phyloP scores from a whole-genome alignment of 176 grass and related monocot genomes.

The Tuctoria greenei region DNA sequence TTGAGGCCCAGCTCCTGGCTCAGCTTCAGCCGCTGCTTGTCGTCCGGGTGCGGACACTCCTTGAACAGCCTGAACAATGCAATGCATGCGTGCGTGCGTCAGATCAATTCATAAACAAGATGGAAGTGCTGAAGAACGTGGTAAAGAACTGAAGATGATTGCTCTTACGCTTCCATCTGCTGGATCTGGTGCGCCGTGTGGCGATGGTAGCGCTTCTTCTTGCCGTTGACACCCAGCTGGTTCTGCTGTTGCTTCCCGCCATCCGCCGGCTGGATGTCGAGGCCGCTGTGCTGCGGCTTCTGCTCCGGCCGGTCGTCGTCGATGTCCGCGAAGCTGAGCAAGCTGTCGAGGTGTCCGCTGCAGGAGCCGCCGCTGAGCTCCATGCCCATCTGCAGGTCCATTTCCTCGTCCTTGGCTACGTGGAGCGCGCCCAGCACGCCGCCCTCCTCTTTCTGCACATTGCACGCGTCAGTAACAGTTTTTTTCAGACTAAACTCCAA shows the following conservation, averaged over 20 bases:
- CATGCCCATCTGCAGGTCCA: slow-evolving; percentile 57
- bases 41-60: slow-evolving; percentile 96
- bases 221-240: slow-evolving; percentile 32
- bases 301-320: slow-evolving; percentile 64
- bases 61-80: slow-evolving; percentile 73
- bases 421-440: slow-evolving; percentile 41
- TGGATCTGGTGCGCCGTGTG: slow-evolving; percentile 99
- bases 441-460: slow-evolving; percentile 68
- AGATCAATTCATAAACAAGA: neutral
- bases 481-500: neutral
- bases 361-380: slow-evolving; percentile 78
- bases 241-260: neutral
- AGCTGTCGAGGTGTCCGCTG: slow-evolving; percentile 73
- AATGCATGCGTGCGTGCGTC: neutral
- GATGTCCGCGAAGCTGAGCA: slow-evolving; percentile 68
- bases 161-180: slow-evolving; percentile 92
- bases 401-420: slow-evolving; percentile 74
- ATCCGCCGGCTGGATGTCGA: slow-evolving; percentile 5
- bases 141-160: too few species aligned
- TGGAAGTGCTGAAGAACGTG: neutral
- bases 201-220: slow-evolving; percentile 98
- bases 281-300: slow-evolving; percentile 39
- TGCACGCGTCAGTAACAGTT: too few species aligned
- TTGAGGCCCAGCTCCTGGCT: slow-evolving; percentile 92
- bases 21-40: slow-evolving; percentile 95